A percentile compares a stretch with the other conserved stretches of the same genome.
These are phyloP conservation scores for Esteya vermicola DNA, from an alignment of 2,329 filamentous ascomycete species.

Conservation along the genomic window DNA sequence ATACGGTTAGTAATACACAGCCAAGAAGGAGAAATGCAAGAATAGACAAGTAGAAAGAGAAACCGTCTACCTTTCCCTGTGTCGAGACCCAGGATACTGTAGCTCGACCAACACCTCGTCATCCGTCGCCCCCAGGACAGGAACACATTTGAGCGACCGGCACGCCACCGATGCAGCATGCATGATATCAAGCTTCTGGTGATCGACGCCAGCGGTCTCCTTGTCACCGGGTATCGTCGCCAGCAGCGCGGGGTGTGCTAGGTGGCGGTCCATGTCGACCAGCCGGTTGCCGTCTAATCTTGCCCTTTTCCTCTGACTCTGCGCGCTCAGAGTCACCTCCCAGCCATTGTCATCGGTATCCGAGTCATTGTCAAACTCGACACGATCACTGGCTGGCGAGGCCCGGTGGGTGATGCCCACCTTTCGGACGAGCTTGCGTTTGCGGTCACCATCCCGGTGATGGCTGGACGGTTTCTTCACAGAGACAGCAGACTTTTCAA, in stretches of 20 bases:
- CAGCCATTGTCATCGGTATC: slow-evolving; percentile 38
- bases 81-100: slow-evolving; percentile 61
- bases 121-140: slow-evolving; percentile 31
- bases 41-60: too few species aligned
- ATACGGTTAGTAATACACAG: neutral
- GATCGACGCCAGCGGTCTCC: slow-evolving; percentile 19
- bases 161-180: slow-evolving; percentile 45
- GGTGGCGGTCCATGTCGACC: slow-evolving; percentile 21
- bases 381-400: slow-evolving; percentile 32
- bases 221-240: slow-evolving; percentile 13
- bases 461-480: slow-evolving; percentile 10
- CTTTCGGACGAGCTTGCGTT: slow-evolving; percentile 29
- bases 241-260: slow-evolving; percentile 29
- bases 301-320: slow-evolving; percentile 30
- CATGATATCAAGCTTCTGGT: slow-evolving; percentile 32
- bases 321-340: slow-evolving; percentile 27
- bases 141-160: slow-evolving; percentile 33
- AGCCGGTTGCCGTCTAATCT: slow-evolving; percentile 2
- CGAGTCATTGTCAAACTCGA: slow-evolving; percentile 33
- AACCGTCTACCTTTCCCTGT: slow-evolving; percentile 20
- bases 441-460: slow-evolving; percentile 19
- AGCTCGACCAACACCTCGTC: slow-evolving; percentile 50
- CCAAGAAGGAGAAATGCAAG: too few species aligned
- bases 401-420: slow-evolving; percentile 16
- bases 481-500: slow-evolving; percentile 17